Evolutionary conservation across 805 yeast species (phyloP).

Genomic region (Yarrowia deformans): DNA sequence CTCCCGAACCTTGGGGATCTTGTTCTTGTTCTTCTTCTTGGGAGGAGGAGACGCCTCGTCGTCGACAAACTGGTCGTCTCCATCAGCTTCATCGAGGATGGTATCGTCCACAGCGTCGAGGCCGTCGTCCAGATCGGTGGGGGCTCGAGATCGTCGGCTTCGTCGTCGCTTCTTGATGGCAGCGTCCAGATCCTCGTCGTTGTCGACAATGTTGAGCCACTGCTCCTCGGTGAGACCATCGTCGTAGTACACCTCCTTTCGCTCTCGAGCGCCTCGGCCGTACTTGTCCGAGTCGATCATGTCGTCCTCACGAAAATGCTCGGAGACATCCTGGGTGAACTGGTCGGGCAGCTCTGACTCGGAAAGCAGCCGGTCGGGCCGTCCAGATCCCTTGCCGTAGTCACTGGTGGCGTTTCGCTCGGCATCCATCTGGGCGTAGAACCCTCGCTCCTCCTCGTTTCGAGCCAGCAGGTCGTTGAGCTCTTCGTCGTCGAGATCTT

Average conservation of each 20-base stretch:
- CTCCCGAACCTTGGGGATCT: slow-evolving; percentile 41
- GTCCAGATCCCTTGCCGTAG: slow-evolving; percentile 53
- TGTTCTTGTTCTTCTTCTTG: slow-evolving; percentile 41
- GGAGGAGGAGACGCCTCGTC: slow-evolving; percentile 39
- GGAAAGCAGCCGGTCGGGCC: slow-evolving; percentile 61
- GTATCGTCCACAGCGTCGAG: slow-evolving; percentile 13
- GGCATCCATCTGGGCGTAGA: slow-evolving; percentile 72
- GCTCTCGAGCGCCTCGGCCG: slow-evolving; percentile 80
- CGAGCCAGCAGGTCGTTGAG: slow-evolving; percentile 88
- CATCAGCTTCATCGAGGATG: slow-evolving; percentile 25
- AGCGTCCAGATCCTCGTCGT: slow-evolving; percentile 63
- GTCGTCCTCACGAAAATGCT: slow-evolving; percentile 50
- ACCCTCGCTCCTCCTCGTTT: slow-evolving; percentile 67
- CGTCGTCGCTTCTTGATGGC: slow-evolving; percentile 51
- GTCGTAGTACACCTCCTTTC: slow-evolving; percentile 70
- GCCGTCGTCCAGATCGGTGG: slow-evolving; percentile 35
- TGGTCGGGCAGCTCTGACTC: slow-evolving; percentile 80
- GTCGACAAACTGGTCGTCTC: slow-evolving; percentile 40
- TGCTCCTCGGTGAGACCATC: slow-evolving; percentile 94
- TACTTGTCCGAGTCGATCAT: slow-evolving; percentile 55
- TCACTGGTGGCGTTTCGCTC: slow-evolving; percentile 55
- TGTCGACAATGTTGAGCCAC: slow-evolving; percentile 74
- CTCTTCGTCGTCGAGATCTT: slow-evolving; percentile 78
- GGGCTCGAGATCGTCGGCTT: slow-evolving; percentile 34
- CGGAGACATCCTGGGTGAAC: slow-evolving; percentile 63